Base-by-base conservation (phyloP, 257 asterid genomes). In the Solanum paucissectum region DNA sequence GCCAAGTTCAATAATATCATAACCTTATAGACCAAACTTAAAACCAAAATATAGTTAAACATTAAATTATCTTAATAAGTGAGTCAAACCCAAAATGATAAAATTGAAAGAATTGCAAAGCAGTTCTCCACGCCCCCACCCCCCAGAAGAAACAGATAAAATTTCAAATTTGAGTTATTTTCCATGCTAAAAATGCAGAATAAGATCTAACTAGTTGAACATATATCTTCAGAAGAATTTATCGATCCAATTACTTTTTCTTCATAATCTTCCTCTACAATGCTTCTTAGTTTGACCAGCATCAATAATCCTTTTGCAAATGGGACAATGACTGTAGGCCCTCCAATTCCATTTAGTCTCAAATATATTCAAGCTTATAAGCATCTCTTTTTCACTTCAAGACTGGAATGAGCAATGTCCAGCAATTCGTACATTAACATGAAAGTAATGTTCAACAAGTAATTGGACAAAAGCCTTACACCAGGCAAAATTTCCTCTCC, bases 401-500 rank as follows among this genome's bases (percentile, higher is more conserved):
- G 37, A 77, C 9, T 25, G 64, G 25, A 77, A 42, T 77, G 84
- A 77, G 38, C 25, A 8, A 79, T 79, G 1, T 5, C 32, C 64
- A 4, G 49, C 68, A 68, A 77, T 18, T 13, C 68, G 34, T 49
- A 69, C 66, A 37, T 55, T 49, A 69, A 83, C 33, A 38, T 77
- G 49, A 68, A 84, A 69, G 34, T 86, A 38, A 83, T 52, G 76
- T 44, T 87, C 32, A 75, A 71, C 89, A 87, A 58, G 87, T 76
- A 69, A 16, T 25, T 34, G 74, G 71, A 75, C 79, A 83, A 86
- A 60, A 88, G 84, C 77, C 95, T 92, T 91, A 97, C 99, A 94
- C 95, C 96, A 62, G 96, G 96, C 89, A 94, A 93, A 90, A 94
- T 91, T 88, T 95, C 98, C 88, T 93, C 95, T 82, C 98, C 99